Conservation (phyloP, 2,329 filamentous ascomycete genomes). For the Penicillium verrucosum region DNA sequence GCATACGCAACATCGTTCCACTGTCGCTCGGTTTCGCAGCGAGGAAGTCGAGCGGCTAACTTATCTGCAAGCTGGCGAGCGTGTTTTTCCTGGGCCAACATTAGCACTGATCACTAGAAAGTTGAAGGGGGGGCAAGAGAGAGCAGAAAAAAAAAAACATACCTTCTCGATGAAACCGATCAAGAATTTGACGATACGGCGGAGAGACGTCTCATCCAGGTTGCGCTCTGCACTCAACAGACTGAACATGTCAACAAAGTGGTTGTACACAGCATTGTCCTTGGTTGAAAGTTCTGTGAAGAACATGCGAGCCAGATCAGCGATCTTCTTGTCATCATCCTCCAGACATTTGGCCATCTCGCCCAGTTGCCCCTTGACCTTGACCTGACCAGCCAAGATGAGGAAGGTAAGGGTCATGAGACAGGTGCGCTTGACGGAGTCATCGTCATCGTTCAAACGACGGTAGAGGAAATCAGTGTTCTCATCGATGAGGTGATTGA, state of each 20-base stretch:
- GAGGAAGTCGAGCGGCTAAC: conserved; percentile 75
- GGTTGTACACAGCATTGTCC: conserved; percentile 98
- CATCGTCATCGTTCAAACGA: conserved; percentile 81
- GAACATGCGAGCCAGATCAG: conserved; percentile 95
- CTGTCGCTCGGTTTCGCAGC: conserved; percentile 89
- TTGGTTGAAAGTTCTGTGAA: conserved; percentile 97
- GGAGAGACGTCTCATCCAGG: conserved; percentile 81
- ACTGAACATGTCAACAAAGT: conserved; percentile 99
- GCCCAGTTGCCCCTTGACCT: conserved; percentile 96
- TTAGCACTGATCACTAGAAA: neutral
- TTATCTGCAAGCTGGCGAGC: conserved; percentile 92
- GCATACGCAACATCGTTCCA: conserved; percentile 98
- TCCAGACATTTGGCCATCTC: conserved; percentile 99
- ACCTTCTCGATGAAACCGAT: conserved; percentile 98
- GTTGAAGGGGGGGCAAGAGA: no score
- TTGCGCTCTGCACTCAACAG: conserved; percentile 77
- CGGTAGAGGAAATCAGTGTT: conserved; percentile 98
- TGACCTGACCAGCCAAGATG: conserved; percentile 95
- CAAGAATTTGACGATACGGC: conserved; percentile 84
- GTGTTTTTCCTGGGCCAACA: conserved; percentile 74
- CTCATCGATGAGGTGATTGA: conserved; percentile 98
- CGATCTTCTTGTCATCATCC: conserved; percentile 90
- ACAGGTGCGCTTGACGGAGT: conserved; percentile 92
- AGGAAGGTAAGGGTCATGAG: conserved; percentile 98
- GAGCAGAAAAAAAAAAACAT: conserved; percentile 30